Base-by-base conservation (phyloP, 2,329 filamentous ascomycete genomes). In the Penicillium hordei region DNA sequence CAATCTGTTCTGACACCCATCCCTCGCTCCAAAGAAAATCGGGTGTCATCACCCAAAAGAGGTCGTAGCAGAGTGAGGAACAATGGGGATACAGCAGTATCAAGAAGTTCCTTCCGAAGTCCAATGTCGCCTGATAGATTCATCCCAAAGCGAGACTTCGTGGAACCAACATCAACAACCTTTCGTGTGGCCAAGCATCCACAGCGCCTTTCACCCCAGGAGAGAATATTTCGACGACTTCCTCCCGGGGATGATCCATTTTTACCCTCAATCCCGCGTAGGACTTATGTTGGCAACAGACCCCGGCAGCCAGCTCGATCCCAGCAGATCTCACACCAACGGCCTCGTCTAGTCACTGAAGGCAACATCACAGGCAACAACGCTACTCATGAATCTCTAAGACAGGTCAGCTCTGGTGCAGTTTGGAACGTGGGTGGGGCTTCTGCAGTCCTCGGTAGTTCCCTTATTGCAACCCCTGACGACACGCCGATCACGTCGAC, bases 401-500 rank as follows among this genome's bases (percentile, higher is more conserved):
- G 81, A 55, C 80, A 87, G 69, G 78, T 85, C 60, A 93, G 89
- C 70, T 76, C 81, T 60, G 88, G 89, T 3, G 83, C 87, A 10
- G 81, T 93, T 19, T 96, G 90, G 91, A 84, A 86, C 19, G 86
- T 94, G 12, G 89, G 90, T 27, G 89, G 89, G n/a, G 70, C 84
- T 10, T 83, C 84, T 49, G 83, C 85, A n/a, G 77, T 79, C 8
- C 78, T 78, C 27, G 76, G 80, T 17, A 77, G 68, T 43, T 70
- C 72, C 29, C 63, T 80, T 19, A 63, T 73, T 48, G 76, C 74
- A 5, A 66, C 88, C 21, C 78, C 87, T 46, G 81, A 88, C 72
- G 89, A 88, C 1, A 82, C 82, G 58, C 87, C 87, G 27, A 83
- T 83, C 27, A 75, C 87, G 50, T 69, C 90, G n/a, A 84, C 83